Evolutionary conservation across 2,329 filamentous ascomycete genomes (phyloP).

Genomic region (Calonectria ilicicola): DNA sequence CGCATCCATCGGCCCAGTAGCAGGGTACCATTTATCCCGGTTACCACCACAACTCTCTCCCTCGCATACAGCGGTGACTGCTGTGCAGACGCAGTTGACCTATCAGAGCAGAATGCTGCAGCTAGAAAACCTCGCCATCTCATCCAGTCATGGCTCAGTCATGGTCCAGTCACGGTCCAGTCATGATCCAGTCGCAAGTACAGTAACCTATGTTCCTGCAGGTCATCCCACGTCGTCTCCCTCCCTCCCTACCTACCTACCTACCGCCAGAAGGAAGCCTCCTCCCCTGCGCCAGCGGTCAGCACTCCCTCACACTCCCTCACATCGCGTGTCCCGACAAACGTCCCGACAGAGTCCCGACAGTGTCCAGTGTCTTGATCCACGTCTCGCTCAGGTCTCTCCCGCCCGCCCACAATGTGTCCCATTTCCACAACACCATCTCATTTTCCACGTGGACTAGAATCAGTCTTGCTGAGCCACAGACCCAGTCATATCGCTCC

Average conservation of each 20-base stretch:
- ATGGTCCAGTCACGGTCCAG: no score
- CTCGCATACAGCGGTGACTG: slow-evolving; percentile 8
- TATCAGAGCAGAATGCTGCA: neutral
- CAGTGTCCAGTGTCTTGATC: slow-evolving; percentile 31
- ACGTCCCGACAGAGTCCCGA: no score
- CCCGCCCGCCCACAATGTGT: neutral
- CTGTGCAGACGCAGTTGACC: slow-evolving; percentile 15
- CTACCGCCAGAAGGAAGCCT: slow-evolving; percentile 7
- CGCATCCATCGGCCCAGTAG: neutral
- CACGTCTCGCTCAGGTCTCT: slow-evolving; percentile 7
- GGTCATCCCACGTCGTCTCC: slow-evolving; percentile 9
- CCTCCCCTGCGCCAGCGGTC: neutral
- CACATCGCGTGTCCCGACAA: slow-evolving; percentile 26
- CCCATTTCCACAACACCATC: slow-evolving; percentile 25
- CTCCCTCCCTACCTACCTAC: no score
- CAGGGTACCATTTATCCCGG: slow-evolving; percentile 12
- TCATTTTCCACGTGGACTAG: slow-evolving; percentile 39
- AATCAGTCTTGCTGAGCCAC: slow-evolving; percentile 31
- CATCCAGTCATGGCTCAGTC: slow-evolving; percentile 16
- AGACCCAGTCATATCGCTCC: slow-evolving; percentile 27
- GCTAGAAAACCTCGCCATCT: neutral
- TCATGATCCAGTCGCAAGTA: slow-evolving; percentile 3
- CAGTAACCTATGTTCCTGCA: slow-evolving; percentile 11
- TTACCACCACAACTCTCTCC: slow-evolving; percentile 12
- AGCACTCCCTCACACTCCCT: slow-evolving; percentile 11